Percentiles rank a stretch among this genome's conserved stretches.
These are phyloP conservation scores for Yamadazyma olivae DNA, from an alignment of 805 yeast genomes.

Conservation along the genomic window DNA sequence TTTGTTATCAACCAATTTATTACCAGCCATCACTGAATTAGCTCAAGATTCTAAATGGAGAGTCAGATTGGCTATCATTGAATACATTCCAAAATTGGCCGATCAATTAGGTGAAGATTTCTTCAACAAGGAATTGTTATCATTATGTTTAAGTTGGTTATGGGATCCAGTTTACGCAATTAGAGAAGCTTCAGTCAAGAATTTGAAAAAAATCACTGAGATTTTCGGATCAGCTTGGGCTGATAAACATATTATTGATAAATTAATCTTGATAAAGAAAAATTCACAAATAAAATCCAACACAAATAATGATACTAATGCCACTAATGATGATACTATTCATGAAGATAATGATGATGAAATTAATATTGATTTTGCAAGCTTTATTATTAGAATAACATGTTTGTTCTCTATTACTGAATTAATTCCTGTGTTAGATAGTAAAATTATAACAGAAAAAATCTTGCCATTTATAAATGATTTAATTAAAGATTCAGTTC, in stretches of 20 bases:
- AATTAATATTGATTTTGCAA: slow-evolving; percentile 47
- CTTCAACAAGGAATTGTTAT: slow-evolving; percentile 88
- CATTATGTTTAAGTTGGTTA: slow-evolving; percentile 93
- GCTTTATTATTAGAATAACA: slow-evolving; percentile 90
- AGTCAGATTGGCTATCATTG: slow-evolving; percentile 93
- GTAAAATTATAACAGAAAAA: slow-evolving; percentile 53
- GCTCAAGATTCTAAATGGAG: slow-evolving; percentile 98
- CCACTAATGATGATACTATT: slow-evolving; percentile 15
- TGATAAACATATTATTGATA: slow-evolving; percentile 72
- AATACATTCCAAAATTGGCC: slow-evolving; percentile 92
- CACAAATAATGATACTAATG: slow-evolving; percentile 11
- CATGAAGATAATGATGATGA: slow-evolving; percentile 18
- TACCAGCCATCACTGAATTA: slow-evolving; percentile 94
- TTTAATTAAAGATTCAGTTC: slow-evolving; percentile 76
- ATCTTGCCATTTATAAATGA: slow-evolving; percentile 78
- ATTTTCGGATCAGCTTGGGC: slow-evolving; percentile 97
- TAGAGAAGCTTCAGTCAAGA: slow-evolving; percentile 91
- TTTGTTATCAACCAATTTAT: slow-evolving; percentile 74
- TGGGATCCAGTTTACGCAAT: slow-evolving; percentile 98
- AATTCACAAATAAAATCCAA: slow-evolving; percentile 13
- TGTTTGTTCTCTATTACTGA: slow-evolving; percentile 85
- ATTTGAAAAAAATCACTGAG: slow-evolving; percentile 72
- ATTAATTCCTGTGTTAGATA: slow-evolving; percentile 67
- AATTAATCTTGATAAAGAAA: slow-evolving; percentile 48
- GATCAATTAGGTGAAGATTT: slow-evolving; percentile 91